A percentile compares a stretch with the other conserved stretches of the same genome.
phyloP scores from a whole-genome alignment of 208 protist genomes.

The Acanthamoeba pearcei region DNA sequence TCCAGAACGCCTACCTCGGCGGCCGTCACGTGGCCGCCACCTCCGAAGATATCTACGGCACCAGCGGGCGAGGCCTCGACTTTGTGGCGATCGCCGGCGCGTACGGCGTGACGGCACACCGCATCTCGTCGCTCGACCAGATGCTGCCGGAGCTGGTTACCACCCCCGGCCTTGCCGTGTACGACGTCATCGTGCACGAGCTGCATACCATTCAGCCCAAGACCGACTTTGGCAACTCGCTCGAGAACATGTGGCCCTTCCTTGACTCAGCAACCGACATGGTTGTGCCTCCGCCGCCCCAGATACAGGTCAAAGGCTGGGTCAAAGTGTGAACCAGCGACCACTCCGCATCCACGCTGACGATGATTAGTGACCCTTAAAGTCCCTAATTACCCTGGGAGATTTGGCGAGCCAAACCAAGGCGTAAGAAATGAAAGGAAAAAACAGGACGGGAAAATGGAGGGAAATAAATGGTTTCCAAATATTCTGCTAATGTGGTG shows the following conservation, averaged over 20 bases:
- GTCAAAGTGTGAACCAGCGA: conserved; percentile 25
- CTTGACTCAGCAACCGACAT: neutral
- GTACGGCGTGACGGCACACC: neutral
- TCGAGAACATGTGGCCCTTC: conserved; percentile 6
- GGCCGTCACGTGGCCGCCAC: conserved; percentile 28
- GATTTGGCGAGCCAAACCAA: too few species aligned
- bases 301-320: conserved; percentile 3
- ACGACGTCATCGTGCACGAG: conserved; percentile 27
- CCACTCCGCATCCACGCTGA: too few species aligned
- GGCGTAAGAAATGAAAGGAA: too few species aligned
- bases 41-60: conserved; percentile 31
- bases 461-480: too few species aligned
- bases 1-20: neutral
- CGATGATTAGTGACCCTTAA: too few species aligned
- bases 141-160: neutral
- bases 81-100: neutral
- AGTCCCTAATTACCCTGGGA: too few species aligned
- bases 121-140: neutral
- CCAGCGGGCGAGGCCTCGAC: neutral
- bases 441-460: too few species aligned
- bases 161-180: neutral
- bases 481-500: too few species aligned
- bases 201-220: conserved; percentile 7
- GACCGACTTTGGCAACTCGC: conserved; percentile 48
- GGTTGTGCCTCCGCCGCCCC: neutral